These are phyloP conservation scores for Cyclaneusma minus DNA, from an alignment of 2,329 filamentous ascomycete genomes.

Conservation along the genomic window DNA sequence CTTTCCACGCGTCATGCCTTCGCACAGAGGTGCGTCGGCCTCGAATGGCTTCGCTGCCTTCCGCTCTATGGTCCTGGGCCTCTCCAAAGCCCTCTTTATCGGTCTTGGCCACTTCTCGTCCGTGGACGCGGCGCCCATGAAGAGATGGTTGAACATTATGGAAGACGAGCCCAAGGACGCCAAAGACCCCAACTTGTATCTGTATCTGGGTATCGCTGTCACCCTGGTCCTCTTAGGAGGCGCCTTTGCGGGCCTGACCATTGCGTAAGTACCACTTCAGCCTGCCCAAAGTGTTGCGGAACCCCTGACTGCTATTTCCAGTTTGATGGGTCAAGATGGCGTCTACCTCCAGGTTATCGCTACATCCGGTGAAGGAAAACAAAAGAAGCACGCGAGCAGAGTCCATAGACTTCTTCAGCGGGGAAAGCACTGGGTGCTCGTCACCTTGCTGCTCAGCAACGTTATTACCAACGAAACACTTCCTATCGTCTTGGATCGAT, in stretches of 20 bases:
- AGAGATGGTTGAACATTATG: slow-evolving; percentile 25
- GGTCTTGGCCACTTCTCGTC: slow-evolving; percentile 25
- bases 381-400: slow-evolving; percentile 69
- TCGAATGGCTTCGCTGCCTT: slow-evolving; percentile 24
- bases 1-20: too few relatives aligned
- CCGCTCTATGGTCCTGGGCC: slow-evolving; percentile 33
- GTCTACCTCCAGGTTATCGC: slow-evolving; percentile 94
- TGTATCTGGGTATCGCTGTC: slow-evolving; percentile 66
- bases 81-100: slow-evolving; percentile 34
- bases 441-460: slow-evolving; percentile 85
- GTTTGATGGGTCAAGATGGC: slow-evolving; percentile 54
- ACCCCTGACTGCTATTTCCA: slow-evolving; percentile 6
- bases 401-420: slow-evolving; percentile 68
- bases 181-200: slow-evolving; percentile 55
- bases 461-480: slow-evolving; percentile 97
- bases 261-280: slow-evolving; percentile 57
- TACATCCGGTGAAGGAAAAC: slow-evolving; percentile 67
- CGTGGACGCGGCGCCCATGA: slow-evolving; percentile 18
- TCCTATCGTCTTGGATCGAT: slow-evolving; percentile 87
- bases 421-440: slow-evolving; percentile 96
- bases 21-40: too few relatives aligned
- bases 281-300: background rate
- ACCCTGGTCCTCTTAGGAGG: slow-evolving; percentile 76
- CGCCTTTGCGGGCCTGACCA: slow-evolving; percentile 87
- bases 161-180: slow-evolving; percentile 31